Evolutionary conservation across 257 asterid species (phyloP).

Genomic region (Solanum gracilifrons): DNA sequence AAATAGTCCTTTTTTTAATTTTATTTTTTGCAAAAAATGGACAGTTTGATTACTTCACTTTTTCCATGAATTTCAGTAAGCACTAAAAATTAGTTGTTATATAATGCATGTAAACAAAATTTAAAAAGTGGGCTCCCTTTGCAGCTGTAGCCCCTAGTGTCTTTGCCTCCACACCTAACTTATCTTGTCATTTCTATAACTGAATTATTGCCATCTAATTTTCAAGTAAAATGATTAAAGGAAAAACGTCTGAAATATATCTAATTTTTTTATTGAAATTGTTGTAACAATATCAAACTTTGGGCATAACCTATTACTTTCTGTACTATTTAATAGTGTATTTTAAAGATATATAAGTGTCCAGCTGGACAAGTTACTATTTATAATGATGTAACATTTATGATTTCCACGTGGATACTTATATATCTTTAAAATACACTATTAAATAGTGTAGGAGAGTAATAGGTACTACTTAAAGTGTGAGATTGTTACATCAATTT

Average conservation of each 20-base stretch:
- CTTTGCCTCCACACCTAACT: constrained; percentile 14
- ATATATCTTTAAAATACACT: neutral
- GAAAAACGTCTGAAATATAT: too few species aligned
- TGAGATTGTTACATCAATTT: too few species aligned
- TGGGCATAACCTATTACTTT: fast-evolving
- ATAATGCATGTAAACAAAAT: constrained; percentile 2
- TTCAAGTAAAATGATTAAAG: neutral
- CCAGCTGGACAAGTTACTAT: fast-evolving
- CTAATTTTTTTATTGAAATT: too few species aligned
- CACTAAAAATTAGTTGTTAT: constrained; percentile 7
- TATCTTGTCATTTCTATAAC: constrained; percentile 27
- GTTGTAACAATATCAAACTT: fast-evolving
- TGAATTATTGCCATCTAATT: constrained; percentile 15
- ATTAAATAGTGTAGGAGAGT: too few species aligned
- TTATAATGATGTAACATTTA: too few species aligned
- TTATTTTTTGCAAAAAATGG: neutral
- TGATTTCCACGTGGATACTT: too few species aligned
- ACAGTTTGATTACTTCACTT: neutral
- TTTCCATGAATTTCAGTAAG: neutral
- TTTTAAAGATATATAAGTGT: too few species aligned
- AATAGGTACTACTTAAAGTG: too few species aligned
- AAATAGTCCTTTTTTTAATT: neutral
- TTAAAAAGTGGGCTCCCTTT: constrained; percentile 20
- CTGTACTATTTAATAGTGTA: too few species aligned
- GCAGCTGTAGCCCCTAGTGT: constrained; percentile 17